phyloP scores from a whole-genome alignment of 2,329 filamentous ascomycete species.

The Boeremia exigua region DNA sequence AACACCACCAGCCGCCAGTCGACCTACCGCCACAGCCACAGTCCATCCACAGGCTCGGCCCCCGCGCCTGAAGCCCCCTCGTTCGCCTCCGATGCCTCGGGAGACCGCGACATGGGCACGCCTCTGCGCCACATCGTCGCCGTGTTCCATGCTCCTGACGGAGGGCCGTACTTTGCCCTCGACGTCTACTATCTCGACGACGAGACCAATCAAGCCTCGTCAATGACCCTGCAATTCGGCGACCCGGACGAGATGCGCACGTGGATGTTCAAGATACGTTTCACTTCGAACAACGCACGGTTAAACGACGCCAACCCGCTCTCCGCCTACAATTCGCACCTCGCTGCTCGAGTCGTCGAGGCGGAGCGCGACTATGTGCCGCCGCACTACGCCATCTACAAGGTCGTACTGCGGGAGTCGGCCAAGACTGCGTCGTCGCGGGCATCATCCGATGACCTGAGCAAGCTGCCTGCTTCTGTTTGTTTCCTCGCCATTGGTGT shows the following conservation, averaged over 20 bases:
- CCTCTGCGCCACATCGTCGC: conserved; percentile 71
- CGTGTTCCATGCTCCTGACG: conserved; percentile 71
- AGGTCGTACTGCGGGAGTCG: conserved; percentile 68
- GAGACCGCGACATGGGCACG: conserved; percentile 64
- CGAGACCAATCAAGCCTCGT: conserved; percentile 64
- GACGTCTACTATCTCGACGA: conserved; percentile 74
- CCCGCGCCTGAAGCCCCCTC: conserved; percentile 63
- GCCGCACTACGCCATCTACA: conserved; percentile 70
- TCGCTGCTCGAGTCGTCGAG: conserved; percentile 67
- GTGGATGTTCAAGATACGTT: conserved; percentile 69
- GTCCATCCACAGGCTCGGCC: conserved; percentile 65
- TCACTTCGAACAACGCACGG: conserved; percentile 63
- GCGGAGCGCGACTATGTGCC: conserved; percentile 73
- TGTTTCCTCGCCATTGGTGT: conserved; percentile 73
- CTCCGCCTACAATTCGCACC: conserved; percentile 65
- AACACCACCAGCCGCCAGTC: conserved; percentile 46
- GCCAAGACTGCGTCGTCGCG: conserved; percentile 61
- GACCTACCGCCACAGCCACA: conserved; percentile 61
- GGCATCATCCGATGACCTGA: conserved; percentile 69
- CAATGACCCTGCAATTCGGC: conserved; percentile 68
- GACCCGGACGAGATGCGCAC: conserved; percentile 69
- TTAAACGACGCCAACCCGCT: conserved; percentile 60
- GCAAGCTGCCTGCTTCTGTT: conserved; percentile 68
- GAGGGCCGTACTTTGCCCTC: conserved; percentile 68
- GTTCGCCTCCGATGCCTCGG: conserved; percentile 54